Evolutionary conservation across 140 eudicot species (phyloP), one percentile per base, ranked within the genome.

Genomic region (Stevia rebaudiana): DNA sequence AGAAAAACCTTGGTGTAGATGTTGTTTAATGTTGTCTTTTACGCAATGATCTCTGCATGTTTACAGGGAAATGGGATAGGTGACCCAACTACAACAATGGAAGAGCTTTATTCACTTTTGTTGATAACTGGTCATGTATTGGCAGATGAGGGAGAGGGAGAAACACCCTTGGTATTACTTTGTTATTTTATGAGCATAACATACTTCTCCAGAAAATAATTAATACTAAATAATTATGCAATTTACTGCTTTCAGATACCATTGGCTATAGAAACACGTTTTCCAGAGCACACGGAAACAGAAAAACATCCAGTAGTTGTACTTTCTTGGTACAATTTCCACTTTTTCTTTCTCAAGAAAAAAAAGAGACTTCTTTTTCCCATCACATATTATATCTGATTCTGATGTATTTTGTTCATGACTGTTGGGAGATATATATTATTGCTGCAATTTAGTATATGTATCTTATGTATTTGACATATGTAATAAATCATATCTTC

Each of bases 91-190:
- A 73, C 81, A 74, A 85, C 84, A 47, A 73, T 92, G 89, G 98
- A 92, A 74, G 98, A 92, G 79, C 87, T 92, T 63, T 85, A 85
- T 78, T 88, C 98, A 18, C 92, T 92, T 21, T 63, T 92, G 76
- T 73, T 92, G 64, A 75, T 92, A 67, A 66, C 86, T 65, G 98
- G 98, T 72, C 98, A 92, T 69, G 92, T 88, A 63, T 79, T 92
- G 71, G 95, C 98, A 43, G 98, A 92, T 63, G 98, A 92, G 77
- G 96, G 96, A 65, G 92, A 76, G 75, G 98, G 98, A 57, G 98
- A 92, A 79, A 80, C 85, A 17, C 98, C 98, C 10, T 58, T 76
- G 95, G 98, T 72, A 52, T 41, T 63, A 63, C 61, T 1, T 57
- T 3, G 39, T 46, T 71, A 37, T 35, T 22, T 57, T 31, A 39